Evolutionary conservation across 2,329 filamentous ascomycete species (phyloP).

Genomic region (Dothidotthia symphoricarpi): DNA sequence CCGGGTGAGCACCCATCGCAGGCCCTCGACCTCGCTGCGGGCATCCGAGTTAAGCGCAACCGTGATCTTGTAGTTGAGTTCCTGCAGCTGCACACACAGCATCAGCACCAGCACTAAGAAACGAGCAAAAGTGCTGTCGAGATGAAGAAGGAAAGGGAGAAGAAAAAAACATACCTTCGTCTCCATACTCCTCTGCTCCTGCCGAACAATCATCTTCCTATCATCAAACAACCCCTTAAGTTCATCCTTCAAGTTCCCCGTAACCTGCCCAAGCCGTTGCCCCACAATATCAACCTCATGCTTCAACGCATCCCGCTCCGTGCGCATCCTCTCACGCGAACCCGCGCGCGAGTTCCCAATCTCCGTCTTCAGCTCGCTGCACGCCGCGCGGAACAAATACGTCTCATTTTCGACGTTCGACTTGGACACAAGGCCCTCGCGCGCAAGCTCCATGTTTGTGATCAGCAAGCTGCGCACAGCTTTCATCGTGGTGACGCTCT

Average conservation of each 20-base stretch:
- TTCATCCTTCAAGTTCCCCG: constrained; percentile 78
- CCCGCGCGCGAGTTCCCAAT: constrained; percentile 73
- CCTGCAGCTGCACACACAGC: constrained; percentile 64
- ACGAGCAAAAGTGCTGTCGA: too few relatives aligned
- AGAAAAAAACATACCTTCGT: constrained; percentile 57
- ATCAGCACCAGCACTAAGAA: too few relatives aligned
- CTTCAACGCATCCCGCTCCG: constrained; percentile 80
- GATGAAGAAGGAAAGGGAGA: neutral
- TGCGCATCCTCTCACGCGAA: constrained; percentile 76
- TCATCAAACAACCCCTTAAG: constrained; percentile 97
- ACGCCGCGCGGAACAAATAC: constrained; percentile 91
- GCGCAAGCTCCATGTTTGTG: constrained; percentile 77
- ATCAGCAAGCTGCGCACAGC: constrained; percentile 75
- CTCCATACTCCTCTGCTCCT: constrained; percentile 83
- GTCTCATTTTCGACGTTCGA: constrained; percentile 92
- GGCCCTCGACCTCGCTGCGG: constrained; percentile 85
- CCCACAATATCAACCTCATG: constrained; percentile 92
- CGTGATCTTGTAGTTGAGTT: constrained; percentile 95
- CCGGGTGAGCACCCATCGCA: constrained; percentile 78
- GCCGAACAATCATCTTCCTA: constrained; percentile 84
- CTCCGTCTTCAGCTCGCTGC: constrained; percentile 85
- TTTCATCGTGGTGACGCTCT: constrained; percentile 89
- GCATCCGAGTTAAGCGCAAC: constrained; percentile 85
- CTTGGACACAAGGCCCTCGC: constrained; percentile 78
- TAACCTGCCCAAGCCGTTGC: constrained; percentile 81